Evolutionary conservation across 768 basidiomycete genomes (phyloP), one percentile per base, ranked within the genome.

Genomic region (Tylopilus subfusipes): DNA sequence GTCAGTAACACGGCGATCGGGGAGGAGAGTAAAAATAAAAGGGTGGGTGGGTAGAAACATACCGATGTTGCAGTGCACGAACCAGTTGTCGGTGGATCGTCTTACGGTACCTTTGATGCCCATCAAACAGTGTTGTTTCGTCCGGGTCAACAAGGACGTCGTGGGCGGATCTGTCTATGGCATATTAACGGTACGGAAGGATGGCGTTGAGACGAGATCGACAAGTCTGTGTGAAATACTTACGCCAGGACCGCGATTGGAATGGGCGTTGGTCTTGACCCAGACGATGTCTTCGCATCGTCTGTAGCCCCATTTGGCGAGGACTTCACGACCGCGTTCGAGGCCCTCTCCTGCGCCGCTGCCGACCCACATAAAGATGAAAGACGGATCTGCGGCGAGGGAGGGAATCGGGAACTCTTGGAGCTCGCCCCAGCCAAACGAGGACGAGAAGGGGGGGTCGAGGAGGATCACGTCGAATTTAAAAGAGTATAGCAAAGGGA

Each of bases 21-120:
- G 34, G 16, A 5, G 16, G 34, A 18, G 13, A 14, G 7, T 10
- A 18, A 11, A 40, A 38, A 38, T 38, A 38, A 38, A 39, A 18
- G 16, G 14, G 16, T 18, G 36, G 36, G 36, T 5, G 48, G 22
- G 29, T 16, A 27, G 25, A 11, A 50, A 59, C 90, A 48, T 68
- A 90, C 91, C 93, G 60, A 99, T 89, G 72, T 99, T 99, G 67
- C 95, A 98, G 70, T 99, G 96, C 0, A 97, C 96, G 71, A 98
- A 95, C 87, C 92, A 91, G 55, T 86, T 88, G 68, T 99, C 97
- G 2, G 90, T 95, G 19, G 91, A 92, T 29, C 97, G 81, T 22
- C 96, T 83, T 13, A 99, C 96, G 2, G 97, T 98, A 14, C 97
- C 97, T 45, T 93, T 83, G 59, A 99, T 98, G 36, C 96, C 96